Base-by-base conservation (phyloP, 345 rosid species). In the Gynandropsis gynandra region DNA sequence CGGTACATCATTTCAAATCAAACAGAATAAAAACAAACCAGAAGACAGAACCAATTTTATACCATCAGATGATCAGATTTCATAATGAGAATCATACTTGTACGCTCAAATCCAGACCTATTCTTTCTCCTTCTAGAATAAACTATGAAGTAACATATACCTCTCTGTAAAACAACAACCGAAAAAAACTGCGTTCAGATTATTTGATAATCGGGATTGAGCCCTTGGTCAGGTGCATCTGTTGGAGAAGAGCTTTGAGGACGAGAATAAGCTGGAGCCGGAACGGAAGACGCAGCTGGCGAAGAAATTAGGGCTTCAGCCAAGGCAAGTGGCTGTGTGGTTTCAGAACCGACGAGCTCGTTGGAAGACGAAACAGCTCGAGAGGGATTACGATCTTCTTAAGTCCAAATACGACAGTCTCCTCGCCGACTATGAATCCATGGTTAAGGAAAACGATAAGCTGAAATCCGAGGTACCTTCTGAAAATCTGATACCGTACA, bases 291-390 rank as follows among this genome's bases (percentile, higher is more conserved):
- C 71, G 50, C 74, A 83, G 74, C 65, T 86, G 54, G 98, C 96
- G 10, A 86, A 81, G 74, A 83, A 83, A 69, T 76, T 89, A 62
- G 94, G 98, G 1, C 52, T 89, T 62, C 89, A 89, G 63, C 94
- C 94, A 1, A 75, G 97, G 54, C 97, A 89, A 76, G 94, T 89
- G 41, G 90, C 97, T 0, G 90, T 89, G 17, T 89, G 98, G 98
- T 89, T 89, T 82, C 98, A 89, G 62, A 89, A 89, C 68, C 94
- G 96, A 37, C 72, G 98, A 19, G 98, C 98, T 56, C 78, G 98
- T 65, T 86, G 89, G 90, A 89, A 81, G 74, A 89, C 94, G 0
- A 89, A 67, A 74, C 98, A 86, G 76, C 88, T 89, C 10, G 96
- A 89, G 59, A 76, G 77, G 68, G 90, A 89, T 57, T 89, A 75